phyloP scores from a whole-genome alignment of 139 green algal genomes.

The Picochlorum costavermella region DNA sequence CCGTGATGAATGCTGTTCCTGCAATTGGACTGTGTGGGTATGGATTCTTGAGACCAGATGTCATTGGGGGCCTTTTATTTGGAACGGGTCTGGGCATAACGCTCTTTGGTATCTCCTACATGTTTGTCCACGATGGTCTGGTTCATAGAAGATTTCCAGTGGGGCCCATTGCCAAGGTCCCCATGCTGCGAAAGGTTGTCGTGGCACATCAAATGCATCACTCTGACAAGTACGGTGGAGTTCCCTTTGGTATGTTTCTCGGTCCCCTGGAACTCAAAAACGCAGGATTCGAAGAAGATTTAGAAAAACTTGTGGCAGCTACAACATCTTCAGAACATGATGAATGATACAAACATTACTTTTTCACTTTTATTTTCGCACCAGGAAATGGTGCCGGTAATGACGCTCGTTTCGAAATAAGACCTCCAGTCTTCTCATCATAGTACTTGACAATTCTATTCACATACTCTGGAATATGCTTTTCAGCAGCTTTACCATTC shows the following conservation, averaged over 20 bases:
- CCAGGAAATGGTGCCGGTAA: slow-evolving; percentile 4
- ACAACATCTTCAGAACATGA: neutral
- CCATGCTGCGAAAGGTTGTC: slow-evolving; percentile 76
- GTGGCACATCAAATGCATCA: slow-evolving; percentile 94
- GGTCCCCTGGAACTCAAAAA: slow-evolving; percentile 43
- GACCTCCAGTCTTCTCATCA: slow-evolving; percentile 35
- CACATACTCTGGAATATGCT: slow-evolving; percentile 69
- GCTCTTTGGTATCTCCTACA: slow-evolving; percentile 94
- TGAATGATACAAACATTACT: neutral
- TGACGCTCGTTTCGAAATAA: neutral
- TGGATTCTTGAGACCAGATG: slow-evolving; percentile 75
- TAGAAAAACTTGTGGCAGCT: slow-evolving; percentile 38
- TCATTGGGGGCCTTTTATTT: slow-evolving; percentile 73
- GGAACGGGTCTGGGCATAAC: slow-evolving; percentile 93
- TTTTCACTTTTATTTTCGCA: neutral
- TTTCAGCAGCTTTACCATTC: slow-evolving; percentile 26
- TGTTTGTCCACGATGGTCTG: slow-evolving; percentile 97
- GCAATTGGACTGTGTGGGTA: slow-evolving; percentile 84
- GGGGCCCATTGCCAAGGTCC: slow-evolving; percentile 79
- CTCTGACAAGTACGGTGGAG: slow-evolving; percentile 82
- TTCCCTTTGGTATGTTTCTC: slow-evolving; percentile 93
- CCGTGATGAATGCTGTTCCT: slow-evolving; percentile 81
- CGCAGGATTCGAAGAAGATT: slow-evolving; percentile 12
- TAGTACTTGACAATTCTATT: slow-evolving; percentile 69
- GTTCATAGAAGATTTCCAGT: slow-evolving; percentile 90